phyloP scores from a whole-genome alignment of 768 basidiomycete species.

The Cubamyces sp. region DNA sequence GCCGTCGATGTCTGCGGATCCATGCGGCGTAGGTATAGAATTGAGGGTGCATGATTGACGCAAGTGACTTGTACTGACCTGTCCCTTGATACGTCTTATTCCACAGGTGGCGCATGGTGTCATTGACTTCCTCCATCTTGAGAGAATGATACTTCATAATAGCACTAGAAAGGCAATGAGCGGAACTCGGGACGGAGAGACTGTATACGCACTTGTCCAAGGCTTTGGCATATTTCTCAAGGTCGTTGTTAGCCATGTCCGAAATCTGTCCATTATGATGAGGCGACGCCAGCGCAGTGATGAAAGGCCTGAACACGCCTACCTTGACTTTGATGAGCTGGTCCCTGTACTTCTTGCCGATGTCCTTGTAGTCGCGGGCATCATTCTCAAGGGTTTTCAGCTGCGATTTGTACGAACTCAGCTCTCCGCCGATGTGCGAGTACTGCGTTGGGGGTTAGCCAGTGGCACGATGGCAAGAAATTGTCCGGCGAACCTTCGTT shows the following conservation, averaged over 20 bases:
- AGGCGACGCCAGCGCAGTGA: not conserved
- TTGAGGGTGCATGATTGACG: not conserved
- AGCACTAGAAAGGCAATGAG: slow-evolving; percentile 57
- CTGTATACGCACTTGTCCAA: slow-evolving; percentile 78
- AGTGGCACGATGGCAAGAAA: not conserved
- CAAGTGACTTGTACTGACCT: slow-evolving; percentile 50
- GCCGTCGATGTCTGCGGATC: slow-evolving; percentile 85
- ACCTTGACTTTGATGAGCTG: slow-evolving; percentile 97
- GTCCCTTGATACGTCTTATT: slow-evolving; percentile 99
- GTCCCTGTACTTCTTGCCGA: slow-evolving; percentile 83
- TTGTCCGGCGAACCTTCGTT: slow-evolving; percentile 54
- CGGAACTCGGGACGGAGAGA: not conserved
- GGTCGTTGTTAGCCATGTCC: slow-evolving; percentile 95
- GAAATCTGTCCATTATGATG: slow-evolving; percentile 66
- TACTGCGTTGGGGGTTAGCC: slow-evolving; percentile 49
- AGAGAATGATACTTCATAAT: slow-evolving; percentile 98
- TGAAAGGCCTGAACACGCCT: slow-evolving; percentile 15
- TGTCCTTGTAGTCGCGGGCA: slow-evolving; percentile 83
- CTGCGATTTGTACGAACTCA: slow-evolving; percentile 72
- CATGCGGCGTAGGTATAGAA: slow-evolving; percentile 6
- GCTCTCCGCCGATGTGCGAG: slow-evolving; percentile 81
- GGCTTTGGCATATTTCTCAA: slow-evolving; percentile 98
- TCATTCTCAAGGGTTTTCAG: slow-evolving; percentile 69
- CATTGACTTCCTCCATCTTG: slow-evolving; percentile 99
- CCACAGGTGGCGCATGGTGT: slow-evolving; percentile 96